Evolutionary conservation across 768 basidiomycete genomes (phyloP), one percentile per base, ranked within the genome.

Genomic region (Auriscalpium orientale): DNA sequence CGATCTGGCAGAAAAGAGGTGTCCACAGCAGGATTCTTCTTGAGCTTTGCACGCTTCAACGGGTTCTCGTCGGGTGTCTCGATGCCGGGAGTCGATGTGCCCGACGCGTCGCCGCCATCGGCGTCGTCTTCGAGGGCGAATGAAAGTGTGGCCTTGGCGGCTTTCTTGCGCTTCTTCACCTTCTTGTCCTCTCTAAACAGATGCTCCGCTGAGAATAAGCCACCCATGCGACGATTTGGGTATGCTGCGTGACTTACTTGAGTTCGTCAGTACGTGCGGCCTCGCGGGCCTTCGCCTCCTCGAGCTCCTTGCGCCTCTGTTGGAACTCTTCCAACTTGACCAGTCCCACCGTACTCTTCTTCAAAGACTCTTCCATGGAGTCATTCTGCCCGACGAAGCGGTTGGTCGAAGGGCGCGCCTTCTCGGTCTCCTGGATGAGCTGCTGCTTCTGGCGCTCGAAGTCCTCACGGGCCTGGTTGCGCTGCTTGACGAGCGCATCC

Each of bases 1-100:
- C 97, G 83, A 70, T 99, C 97, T 1, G 97, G 97, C 8, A 99
- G 79, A 74, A 99, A 99, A 1, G 95, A 98, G 0, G 97, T 99
- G 66, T 98, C 97, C 34, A 98, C 97, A 46, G 87, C 78, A 1
- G 97, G 97, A 63, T 98, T 98, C 76, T 99, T 98, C 69, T 87
- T 84, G 44, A 95, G 81, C 69, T 89, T 93, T 56, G 81, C 73
- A 45, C 85, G 82, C 70, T 95, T 95, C 5, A 75, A 62, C 16
- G 78, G 83, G 51, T 71, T 78, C 13, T 76, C 76, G 48, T 66
- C 62, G 46, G 56, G 54, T n/a, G 53, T 67, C 38, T 72, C 70
- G 28, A 72, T 72, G 56, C 67, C 71, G 48, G 70, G 68, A 12
- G 72, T 63, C 1, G 71, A 54, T 58, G 65, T 45, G 59, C 66